Base-by-base conservation (phyloP, 352 stramenopile species). In the Phytophthora macrochlamydospora region DNA sequence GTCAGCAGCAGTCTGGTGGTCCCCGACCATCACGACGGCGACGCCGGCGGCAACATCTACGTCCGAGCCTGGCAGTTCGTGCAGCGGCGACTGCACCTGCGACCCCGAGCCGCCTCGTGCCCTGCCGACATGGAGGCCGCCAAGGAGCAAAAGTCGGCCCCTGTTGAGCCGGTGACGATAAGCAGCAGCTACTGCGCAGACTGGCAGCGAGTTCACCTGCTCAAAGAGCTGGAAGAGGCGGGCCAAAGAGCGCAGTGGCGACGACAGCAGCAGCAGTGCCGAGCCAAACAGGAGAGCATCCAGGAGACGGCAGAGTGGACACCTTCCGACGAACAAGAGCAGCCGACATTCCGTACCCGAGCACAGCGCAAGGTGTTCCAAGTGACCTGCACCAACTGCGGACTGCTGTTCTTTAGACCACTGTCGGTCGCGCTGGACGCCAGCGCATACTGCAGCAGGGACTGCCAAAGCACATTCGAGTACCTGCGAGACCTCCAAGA, bases 391-490 rank as follows among this genome's bases (percentile, higher is more conserved):
- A 42, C 37, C 68, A 91, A 91, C 69, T 91, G 83, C 59, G 63
- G 54, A 2, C 59, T 71, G 67, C 63, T 79, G 4, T 90, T 86
- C 56, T 87, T 89, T 62, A 51, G 57, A 6, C 42, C 56, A 32
- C 51, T 79, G 59, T 66, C 60, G 0, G 51, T 69, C 30, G 62
- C 75, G 32, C 51, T 31, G 3, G 61, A 78, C 48, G 51, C 62
- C 24, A 59, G 51, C 12, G 54, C 53, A 7, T 92, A 84, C 62
- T 92, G 83, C 56, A 79, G 75, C 45, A 78, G 83, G 35, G 83
- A 92, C 73, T 92, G 83, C 65, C 71, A 81, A 59, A 90, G 71
- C 66, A 79, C 75, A 18, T 85, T 76, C 51, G 69, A 87, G 54
- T 92, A 89, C 62, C 71, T 72, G 6, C 52, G 54, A 7, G 40